Conservation (phyloP, 768 basidiomycete genomes). For the Heimioporus sp. region DNA sequence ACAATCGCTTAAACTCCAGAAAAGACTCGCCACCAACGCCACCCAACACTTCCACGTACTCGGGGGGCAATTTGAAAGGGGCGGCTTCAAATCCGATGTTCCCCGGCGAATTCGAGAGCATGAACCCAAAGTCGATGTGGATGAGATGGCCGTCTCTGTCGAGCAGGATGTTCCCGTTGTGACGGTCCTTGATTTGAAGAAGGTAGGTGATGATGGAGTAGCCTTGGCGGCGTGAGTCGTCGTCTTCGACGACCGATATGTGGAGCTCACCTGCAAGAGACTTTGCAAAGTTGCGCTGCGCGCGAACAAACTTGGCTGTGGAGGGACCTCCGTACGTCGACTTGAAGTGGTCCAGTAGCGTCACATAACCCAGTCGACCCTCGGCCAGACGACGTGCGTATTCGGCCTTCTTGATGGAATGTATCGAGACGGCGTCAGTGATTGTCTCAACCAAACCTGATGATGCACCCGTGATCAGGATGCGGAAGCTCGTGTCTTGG, state of each 20-base stretch:
- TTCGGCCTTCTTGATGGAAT: constrained; percentile 99
- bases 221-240: constrained; percentile 41
- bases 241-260: not conserved
- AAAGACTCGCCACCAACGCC: constrained; percentile 76
- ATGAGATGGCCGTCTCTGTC: constrained; percentile 94
- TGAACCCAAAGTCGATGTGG: constrained; percentile 99
- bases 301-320: constrained; percentile 83
- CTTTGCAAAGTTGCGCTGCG: constrained; percentile 92
- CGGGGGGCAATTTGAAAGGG: constrained; percentile 92
- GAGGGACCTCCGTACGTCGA: constrained; percentile 87
- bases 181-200: constrained; percentile 96
- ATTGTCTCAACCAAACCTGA: constrained; percentile 98
- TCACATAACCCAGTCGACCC: constrained; percentile 83
- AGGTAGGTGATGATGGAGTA: constrained; percentile 97
- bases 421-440: constrained; percentile 96
- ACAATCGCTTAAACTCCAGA: constrained; percentile 80
- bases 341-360: constrained; percentile 88
- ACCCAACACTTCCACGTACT: constrained; percentile 95
- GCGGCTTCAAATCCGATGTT: constrained; percentile 99
- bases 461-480: constrained; percentile 88
- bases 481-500: constrained; percentile 73
- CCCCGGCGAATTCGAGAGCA: constrained; percentile 94
- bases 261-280: constrained; percentile 69
- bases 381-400: constrained; percentile 86
- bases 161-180: constrained; percentile 96